Percentiles rank a stretch among this genome's conserved stretches.
Conservation (phyloP, 768 basidiomycete species). For the Rhizopogon vulgaris region DNA sequence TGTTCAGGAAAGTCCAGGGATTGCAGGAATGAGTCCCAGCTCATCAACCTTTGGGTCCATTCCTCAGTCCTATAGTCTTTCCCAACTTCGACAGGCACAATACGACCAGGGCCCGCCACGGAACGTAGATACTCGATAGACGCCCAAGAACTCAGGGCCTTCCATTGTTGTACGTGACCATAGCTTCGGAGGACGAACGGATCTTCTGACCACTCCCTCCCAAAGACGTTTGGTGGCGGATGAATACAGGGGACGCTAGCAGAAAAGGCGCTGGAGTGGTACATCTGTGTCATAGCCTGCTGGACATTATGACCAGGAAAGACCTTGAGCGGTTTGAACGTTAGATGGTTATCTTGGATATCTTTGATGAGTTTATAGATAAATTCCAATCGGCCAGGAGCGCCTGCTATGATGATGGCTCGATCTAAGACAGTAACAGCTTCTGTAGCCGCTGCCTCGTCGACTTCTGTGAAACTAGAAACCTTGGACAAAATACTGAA, state of each 20-base stretch:
- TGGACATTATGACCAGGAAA: not conserved
- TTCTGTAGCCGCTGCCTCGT: constrained; percentile 26
- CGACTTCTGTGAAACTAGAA: constrained; percentile 5
- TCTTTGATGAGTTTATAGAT: constrained; percentile 55
- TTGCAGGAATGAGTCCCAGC: constrained; percentile 71
- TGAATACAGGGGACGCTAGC: constrained; percentile 34
- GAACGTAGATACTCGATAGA: constrained; percentile 62
- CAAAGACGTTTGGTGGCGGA: constrained; percentile 59
- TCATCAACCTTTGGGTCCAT: constrained; percentile 79
- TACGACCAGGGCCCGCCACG: constrained; percentile 70
- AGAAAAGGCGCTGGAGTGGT: not conserved
- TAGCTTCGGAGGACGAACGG: constrained; percentile 67
- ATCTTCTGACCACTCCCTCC: constrained; percentile 28
- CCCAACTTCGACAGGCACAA: constrained; percentile 90
- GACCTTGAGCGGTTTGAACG: not conserved
- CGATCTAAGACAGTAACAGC: constrained; percentile 64
- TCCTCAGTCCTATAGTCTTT: constrained; percentile 69
- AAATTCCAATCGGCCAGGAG: constrained; percentile 58
- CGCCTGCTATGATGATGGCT: constrained; percentile 81
- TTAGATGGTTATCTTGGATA: constrained; percentile 42
- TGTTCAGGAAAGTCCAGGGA: constrained; percentile 27
- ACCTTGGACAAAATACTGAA: constrained; percentile 42
- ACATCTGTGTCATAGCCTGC: constrained; percentile 5
- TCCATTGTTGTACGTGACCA: constrained; percentile 64
- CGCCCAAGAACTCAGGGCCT: constrained; percentile 72